Evolutionary conservation across 805 yeast species (phyloP).

Genomic region (Maudiozyma turicensis): DNA sequence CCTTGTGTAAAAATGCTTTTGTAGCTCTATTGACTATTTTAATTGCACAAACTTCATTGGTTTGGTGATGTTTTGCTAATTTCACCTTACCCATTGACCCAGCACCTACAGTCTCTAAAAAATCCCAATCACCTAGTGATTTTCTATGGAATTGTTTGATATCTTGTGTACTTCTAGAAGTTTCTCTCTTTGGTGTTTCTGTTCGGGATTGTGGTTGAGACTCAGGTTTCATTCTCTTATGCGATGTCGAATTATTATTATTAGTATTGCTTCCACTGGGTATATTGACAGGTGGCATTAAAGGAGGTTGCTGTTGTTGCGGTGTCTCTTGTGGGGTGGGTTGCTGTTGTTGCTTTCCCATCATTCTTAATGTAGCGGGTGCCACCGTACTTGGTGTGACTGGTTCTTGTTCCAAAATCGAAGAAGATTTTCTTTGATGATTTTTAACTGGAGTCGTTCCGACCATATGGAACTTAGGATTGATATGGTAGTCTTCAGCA

Average conservation of each 20-base stretch:
- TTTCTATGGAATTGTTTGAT: constrained; percentile 58
- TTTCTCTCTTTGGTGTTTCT: background rate
- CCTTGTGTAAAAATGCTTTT: constrained; percentile 65
- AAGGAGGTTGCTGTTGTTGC: constrained; percentile 6
- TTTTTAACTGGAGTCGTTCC: constrained; percentile 5
- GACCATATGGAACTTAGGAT: constrained; percentile 25
- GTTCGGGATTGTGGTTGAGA: constrained; percentile 3
- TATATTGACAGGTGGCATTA: constrained; percentile 19
- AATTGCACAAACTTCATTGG: constrained; percentile 81
- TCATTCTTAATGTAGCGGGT: constrained; percentile 29
- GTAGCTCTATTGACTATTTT: constrained; percentile 91
- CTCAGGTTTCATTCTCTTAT: background rate
- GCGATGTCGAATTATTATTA: background rate
- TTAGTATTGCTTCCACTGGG: constrained; percentile 3
- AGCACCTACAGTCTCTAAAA: constrained; percentile 90
- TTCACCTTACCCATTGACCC: constrained; percentile 99
- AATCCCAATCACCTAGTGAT: constrained; percentile 95
- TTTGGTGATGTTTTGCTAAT: constrained; percentile 74
- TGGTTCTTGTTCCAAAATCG: background rate
- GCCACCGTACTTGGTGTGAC: constrained; percentile 16
- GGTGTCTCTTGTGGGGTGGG: background rate
- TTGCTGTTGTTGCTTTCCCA: constrained; percentile 14
- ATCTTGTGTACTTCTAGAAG: background rate
- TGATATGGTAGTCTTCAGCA: constrained; percentile 20
- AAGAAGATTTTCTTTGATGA: background rate